phyloP scores from a whole-genome alignment of 495 filamentous ascomycete genomes.

The Xylaria curta region DNA sequence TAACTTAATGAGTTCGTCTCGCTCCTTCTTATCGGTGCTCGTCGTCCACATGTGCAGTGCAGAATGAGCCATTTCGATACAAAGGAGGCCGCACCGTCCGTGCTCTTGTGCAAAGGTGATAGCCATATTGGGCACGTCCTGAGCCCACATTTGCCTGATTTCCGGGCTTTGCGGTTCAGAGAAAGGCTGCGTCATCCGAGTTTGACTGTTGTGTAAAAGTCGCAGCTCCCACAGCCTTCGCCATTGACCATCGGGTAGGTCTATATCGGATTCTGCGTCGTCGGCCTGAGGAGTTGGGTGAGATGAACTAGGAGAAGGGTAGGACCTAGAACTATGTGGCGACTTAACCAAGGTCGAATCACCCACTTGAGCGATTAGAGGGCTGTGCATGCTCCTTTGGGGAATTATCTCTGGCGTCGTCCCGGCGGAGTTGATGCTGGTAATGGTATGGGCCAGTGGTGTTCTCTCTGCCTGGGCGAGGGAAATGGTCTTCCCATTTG shows the following conservation, averaged over 20 bases:
- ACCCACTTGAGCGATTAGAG: conserved; percentile 14
- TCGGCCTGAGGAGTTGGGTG: conserved; percentile 29
- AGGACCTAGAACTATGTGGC: conserved; percentile 28
- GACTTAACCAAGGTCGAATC: conserved; percentile 27
- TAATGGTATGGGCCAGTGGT: not conserved
- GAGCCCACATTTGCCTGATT: conserved; percentile 33
- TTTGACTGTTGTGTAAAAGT: conserved; percentile 43
- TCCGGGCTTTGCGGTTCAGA: conserved; percentile 25
- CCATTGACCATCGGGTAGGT: conserved; percentile 41
- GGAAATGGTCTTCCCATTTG: conserved; percentile 1
- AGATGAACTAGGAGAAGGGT: conserved; percentile 34
- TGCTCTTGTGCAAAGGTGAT: conserved; percentile 38
- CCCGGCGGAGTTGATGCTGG: not conserved
- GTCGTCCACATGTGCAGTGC: conserved; percentile 44
- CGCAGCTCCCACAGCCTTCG: conserved; percentile 46
- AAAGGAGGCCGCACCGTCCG: conserved; percentile 44
- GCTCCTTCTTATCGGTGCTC: conserved; percentile 40
- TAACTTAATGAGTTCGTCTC: conserved; percentile 37
- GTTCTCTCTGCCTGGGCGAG: conserved; percentile 6
- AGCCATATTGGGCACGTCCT: conserved; percentile 39
- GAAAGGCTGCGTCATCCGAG: conserved; percentile 38
- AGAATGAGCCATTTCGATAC: conserved; percentile 42
- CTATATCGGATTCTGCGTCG: conserved; percentile 30
- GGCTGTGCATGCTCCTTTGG: not conserved
- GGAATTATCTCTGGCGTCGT: not conserved